phyloP scores from a whole-genome alignment of 2,329 filamentous ascomycete species.

The Reticulascus tulasneorum region DNA sequence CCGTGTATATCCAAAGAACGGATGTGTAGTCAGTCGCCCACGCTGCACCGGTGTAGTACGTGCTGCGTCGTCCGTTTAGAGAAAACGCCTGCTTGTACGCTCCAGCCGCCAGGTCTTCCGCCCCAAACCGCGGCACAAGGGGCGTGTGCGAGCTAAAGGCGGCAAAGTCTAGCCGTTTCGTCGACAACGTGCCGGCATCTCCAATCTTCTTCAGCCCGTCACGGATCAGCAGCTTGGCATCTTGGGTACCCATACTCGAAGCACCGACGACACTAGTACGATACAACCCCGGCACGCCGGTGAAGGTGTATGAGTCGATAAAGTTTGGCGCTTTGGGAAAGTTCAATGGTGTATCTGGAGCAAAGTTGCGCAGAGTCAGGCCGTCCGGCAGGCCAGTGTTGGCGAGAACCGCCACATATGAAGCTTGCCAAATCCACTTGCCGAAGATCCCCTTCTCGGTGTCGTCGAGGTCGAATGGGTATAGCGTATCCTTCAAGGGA shows the following conservation, averaged over 20 bases:
- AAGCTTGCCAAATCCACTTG: conserved; percentile 9
- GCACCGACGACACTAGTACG: conserved; percentile 16
- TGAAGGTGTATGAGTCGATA: conserved; percentile 14
- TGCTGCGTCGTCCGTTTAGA: conserved; percentile 11
- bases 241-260: conserved; percentile 14
- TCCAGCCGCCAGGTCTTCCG: conserved; percentile 8
- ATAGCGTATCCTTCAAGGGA: conserved; percentile 19
- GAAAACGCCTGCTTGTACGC: conserved; percentile 12
- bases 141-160: conserved; percentile 6
- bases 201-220: conserved; percentile 4
- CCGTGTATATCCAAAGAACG: conserved; percentile 13
- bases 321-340: conserved; percentile 13
- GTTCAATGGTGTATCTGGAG: not conserved
- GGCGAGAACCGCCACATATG: conserved; percentile 9
- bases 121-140: conserved; percentile 12
- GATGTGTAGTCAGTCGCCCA: conserved; percentile 14
- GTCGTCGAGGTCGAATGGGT: conserved; percentile 20
- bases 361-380: conserved; percentile 13
- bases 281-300: conserved; percentile 16
- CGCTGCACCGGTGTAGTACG: conserved; percentile 8
- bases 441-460: conserved; percentile 19
- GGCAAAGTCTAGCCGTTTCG: conserved; percentile 5
- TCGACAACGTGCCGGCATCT: conserved; percentile 1
- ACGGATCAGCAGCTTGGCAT: conserved; percentile 6
- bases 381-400: conserved; percentile 6